Conservation (phyloP, 495 filamentous ascomycete genomes). For the Lindgomyces ingoldianus region DNA sequence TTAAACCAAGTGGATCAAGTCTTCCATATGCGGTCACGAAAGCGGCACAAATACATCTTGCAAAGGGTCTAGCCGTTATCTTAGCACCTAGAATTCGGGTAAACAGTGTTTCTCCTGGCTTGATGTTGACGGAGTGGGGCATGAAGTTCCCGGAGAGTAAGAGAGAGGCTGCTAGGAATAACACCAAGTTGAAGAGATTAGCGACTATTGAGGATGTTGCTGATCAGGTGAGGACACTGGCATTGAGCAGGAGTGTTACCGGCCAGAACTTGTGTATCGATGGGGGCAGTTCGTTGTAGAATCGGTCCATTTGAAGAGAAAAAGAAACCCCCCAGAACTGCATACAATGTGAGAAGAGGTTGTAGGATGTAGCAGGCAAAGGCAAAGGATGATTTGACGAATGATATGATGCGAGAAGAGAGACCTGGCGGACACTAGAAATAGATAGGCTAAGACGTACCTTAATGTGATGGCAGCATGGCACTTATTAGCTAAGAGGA, state of each 20-base stretch:
- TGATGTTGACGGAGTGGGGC: slow-evolving; percentile 59
- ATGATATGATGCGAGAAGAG: no score
- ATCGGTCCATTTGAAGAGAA: slow-evolving; percentile 6
- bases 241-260: slow-evolving; percentile 41
- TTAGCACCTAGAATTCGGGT: slow-evolving; percentile 56
- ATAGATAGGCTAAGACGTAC: no score
- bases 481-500: no score
- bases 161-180: slow-evolving; percentile 47
- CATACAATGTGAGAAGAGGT: no score
- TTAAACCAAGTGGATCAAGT: slow-evolving; percentile 43
- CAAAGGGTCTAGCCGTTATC: slow-evolving; percentile 54
- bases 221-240: slow-evolving; percentile 42
- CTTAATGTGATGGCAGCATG: no score
- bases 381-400: no score
- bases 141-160: slow-evolving; percentile 51
- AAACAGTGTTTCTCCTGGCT: slow-evolving; percentile 56
- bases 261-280: slow-evolving; percentile 46
- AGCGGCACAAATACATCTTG: slow-evolving; percentile 59
- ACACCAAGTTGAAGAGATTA: slow-evolving; percentile 54
- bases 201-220: slow-evolving; percentile 53
- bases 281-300: slow-evolving; percentile 39
- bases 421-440: no score
- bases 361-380: no score
- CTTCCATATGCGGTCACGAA: slow-evolving; percentile 54
- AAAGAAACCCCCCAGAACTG: no score